Conservation (phyloP, 805 yeast genomes). For the Schizosaccharomyces lindneri region DNA sequence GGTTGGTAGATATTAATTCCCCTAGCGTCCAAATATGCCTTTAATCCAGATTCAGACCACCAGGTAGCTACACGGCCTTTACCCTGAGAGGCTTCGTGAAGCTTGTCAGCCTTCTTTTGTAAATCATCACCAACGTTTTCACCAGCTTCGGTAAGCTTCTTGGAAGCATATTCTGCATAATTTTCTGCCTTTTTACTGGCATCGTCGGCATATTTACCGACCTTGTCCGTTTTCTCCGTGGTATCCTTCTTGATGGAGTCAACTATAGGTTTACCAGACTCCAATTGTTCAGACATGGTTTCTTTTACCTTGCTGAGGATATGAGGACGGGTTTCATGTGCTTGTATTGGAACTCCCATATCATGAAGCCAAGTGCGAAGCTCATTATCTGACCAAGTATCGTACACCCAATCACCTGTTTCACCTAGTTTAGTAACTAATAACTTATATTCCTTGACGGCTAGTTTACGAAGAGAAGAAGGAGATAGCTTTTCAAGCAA, state of each 20-base stretch:
- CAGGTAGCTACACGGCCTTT: slow-evolving; percentile 3
- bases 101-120: neutral
- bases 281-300: slow-evolving; percentile 13
- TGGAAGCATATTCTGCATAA: slow-evolving; percentile 7
- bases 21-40: slow-evolving; percentile 21
- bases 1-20: slow-evolving; percentile 8
- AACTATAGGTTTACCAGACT: slow-evolving; percentile 10
- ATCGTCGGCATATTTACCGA: neutral
- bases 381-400: slow-evolving; percentile 20
- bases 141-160: neutral
- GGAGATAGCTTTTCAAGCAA: neutral
- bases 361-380: slow-evolving; percentile 20
- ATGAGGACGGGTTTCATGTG: slow-evolving; percentile 4
- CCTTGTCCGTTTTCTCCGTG: slow-evolving; percentile 5
- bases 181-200: slow-evolving; percentile 5
- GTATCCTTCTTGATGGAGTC: slow-evolving; percentile 10
- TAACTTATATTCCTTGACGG: neutral
- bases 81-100: neutral
- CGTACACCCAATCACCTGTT: slow-evolving; percentile 5
- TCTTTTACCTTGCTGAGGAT: slow-evolving; percentile 5
- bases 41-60: slow-evolving; percentile 20
- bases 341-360: slow-evolving; percentile 13
- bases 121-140: neutral
- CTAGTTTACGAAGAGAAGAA: neutral
- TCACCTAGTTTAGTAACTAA: neutral